A percentile compares a stretch with the other conserved stretches of the same genome.
Evolutionary conservation across 2,329 filamentous ascomycete species (phyloP).

Genomic region (Bipolaris oryzae): DNA sequence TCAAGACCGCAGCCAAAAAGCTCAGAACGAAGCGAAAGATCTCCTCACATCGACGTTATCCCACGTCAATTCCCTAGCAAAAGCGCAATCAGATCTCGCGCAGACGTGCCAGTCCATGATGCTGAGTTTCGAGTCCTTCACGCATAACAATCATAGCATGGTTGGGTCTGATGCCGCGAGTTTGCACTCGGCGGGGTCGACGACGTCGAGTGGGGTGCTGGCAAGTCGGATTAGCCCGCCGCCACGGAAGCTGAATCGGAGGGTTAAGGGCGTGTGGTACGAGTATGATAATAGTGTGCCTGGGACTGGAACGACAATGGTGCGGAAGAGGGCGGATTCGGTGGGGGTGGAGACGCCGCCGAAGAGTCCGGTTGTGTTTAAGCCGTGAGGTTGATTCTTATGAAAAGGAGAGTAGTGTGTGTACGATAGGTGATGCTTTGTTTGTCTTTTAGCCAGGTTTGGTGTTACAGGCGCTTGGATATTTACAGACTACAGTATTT

Average conservation of each 20-base stretch:
- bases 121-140: conserved; percentile 33
- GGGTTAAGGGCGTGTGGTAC: conserved; percentile 47
- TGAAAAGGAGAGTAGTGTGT: no score
- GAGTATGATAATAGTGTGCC: conserved; percentile 42
- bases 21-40: conserved; percentile 37
- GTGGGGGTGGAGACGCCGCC: conserved; percentile 30
- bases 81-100: conserved; percentile 36
- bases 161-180: conserved; percentile 26
- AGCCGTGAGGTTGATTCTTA: neutral
- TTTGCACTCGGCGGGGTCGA: conserved; percentile 10
- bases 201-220: conserved; percentile 18
- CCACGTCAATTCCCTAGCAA: conserved; percentile 38
- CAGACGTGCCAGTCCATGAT: conserved; percentile 41
- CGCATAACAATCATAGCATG: conserved; percentile 19
- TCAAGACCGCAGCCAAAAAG: conserved; percentile 33
- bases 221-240: conserved; percentile 36
- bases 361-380: conserved; percentile 27
- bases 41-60: conserved; percentile 34
- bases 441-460: neutral
- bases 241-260: conserved; percentile 42
- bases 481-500: no score
- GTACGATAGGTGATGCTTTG: neutral
- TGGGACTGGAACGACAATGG: conserved; percentile 12
- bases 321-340: conserved; percentile 23
- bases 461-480: no score